These are phyloP conservation scores for Tubosaeta sp. DNA, from an alignment of 768 basidiomycete species.

Conservation along the genomic window DNA sequence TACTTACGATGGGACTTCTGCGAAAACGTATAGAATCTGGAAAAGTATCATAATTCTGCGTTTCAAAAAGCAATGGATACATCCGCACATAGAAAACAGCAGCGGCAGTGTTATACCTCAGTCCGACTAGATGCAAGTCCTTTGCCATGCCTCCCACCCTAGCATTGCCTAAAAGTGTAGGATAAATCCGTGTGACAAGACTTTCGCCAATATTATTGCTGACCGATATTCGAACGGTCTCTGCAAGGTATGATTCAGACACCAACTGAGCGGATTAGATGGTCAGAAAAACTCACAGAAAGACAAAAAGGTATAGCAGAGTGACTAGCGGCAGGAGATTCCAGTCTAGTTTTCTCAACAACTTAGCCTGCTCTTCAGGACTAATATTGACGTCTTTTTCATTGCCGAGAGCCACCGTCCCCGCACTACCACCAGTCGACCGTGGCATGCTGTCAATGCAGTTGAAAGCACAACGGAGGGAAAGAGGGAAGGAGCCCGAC, in stretches of 20 bases:
- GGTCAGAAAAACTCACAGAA: neutral
- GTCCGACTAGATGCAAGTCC: neutral
- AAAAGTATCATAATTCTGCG: neutral
- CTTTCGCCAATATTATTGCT: neutral
- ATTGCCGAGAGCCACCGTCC: neutral
- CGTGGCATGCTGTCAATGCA: neutral
- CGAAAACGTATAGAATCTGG: neutral
- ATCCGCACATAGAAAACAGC: neutral
- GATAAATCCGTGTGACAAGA: neutral
- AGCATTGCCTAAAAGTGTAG: neutral
- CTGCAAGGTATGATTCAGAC: neutral
- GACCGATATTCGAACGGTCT: neutral
- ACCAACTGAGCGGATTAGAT: neutral
- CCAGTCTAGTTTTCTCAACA: conserved; percentile 3
- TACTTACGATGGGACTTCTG: conserved; percentile 3
- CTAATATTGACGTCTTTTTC: neutral
- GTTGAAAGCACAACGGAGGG: neutral
- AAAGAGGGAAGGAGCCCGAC: neutral
- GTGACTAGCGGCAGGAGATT: neutral
- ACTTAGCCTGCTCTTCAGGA: neutral
- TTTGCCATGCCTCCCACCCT: neutral
- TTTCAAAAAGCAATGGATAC: neutral
- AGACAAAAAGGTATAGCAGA: neutral
- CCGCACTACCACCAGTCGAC: neutral
- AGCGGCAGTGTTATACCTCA: conserved; percentile 2